A percentile compares a stretch with the other conserved stretches of the same genome.
Evolutionary conservation across 2,329 filamentous ascomycete genomes (phyloP).

Genomic region (Aschersonia sp.): DNA sequence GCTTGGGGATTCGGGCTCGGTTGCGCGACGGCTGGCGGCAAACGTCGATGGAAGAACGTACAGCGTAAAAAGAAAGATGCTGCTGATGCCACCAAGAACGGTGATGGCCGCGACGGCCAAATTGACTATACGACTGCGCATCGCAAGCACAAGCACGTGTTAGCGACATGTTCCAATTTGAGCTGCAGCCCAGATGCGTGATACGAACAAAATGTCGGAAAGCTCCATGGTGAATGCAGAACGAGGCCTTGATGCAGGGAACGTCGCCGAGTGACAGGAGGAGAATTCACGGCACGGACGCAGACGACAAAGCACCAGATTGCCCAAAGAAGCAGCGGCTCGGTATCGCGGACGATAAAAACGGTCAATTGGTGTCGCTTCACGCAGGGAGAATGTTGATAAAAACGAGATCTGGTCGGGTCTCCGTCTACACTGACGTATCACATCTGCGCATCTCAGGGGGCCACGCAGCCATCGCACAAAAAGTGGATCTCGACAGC

Average conservation of each 20-base stretch:
- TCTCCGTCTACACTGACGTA: conserved; percentile 5
- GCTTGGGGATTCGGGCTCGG: neutral
- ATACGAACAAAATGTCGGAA: conserved; percentile 74
- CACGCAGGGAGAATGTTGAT: neutral
- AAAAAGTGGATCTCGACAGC: neutral
- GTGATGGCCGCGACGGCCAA: conserved; percentile 76
- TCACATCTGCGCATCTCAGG: neutral
- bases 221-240: conserved; percentile 56
- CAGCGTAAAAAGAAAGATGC: conserved; percentile 51
- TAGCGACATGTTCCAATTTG: neutral
- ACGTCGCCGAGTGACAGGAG: neutral
- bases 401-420: conserved; percentile 3
- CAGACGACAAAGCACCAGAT: neutral
- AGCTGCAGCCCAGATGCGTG: neutral
- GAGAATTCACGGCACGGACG: neutral
- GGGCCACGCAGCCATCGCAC: neutral
- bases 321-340: conserved; percentile 1
- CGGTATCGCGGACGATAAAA: neutral
- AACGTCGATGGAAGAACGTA: conserved; percentile 24
- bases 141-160: neutral
- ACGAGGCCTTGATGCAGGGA: neutral
- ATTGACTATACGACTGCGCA: conserved; percentile 81
- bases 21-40: neutral
- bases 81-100: conserved; percentile 67
- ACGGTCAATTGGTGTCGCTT: conserved; percentile 3